phyloP scores from a whole-genome alignment of 108 stramenopile genomes.

The Skeletonema potamos region DNA sequence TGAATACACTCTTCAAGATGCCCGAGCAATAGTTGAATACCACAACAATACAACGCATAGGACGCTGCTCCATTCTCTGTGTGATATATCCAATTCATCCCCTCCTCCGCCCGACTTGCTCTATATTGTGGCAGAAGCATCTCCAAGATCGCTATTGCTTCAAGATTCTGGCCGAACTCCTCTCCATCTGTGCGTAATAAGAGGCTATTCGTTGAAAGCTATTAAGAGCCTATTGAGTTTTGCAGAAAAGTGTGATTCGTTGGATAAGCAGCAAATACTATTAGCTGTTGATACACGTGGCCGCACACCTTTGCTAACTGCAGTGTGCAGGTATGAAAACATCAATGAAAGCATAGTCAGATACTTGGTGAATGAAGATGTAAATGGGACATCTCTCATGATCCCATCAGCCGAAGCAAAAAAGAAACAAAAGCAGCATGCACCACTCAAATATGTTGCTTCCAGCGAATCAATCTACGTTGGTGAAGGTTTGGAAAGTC shows the following conservation, averaged over 20 bases:
- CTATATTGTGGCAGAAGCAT: background rate
- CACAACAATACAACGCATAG: conserved; percentile 3
- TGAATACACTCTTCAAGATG: background rate
- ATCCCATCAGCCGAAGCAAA: background rate
- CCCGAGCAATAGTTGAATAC: conserved; percentile 8
- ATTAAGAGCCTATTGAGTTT: conserved; percentile 1
- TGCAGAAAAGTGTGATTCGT: background rate
- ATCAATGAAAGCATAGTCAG: conserved; percentile 7
- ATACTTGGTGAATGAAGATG: conserved; percentile 20
- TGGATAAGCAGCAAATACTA: conserved; percentile 3
- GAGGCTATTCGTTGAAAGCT: conserved; percentile 6
- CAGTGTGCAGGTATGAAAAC: background rate
- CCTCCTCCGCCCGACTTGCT: conserved; percentile 12
- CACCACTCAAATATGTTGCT: conserved; percentile 15
- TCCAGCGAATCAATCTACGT: conserved; percentile 3
- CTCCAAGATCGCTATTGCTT: conserved; percentile 6
- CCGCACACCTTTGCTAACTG: conserved; percentile 10
- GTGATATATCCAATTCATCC: background rate
- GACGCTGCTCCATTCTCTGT: conserved; percentile 15
- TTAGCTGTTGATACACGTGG: conserved; percentile 3
- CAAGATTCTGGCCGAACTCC: conserved; percentile 8
- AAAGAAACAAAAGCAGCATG: conserved; percentile 16
- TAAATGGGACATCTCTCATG: conserved; percentile 9
- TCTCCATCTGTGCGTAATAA: conserved; percentile 9
- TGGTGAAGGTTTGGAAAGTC: conserved; percentile 10